Evolutionary conservation across 495 filamentous ascomycete species (phyloP), one percentile per base, ranked within the genome.

Genomic region (Astrothelium subdiscretum): DNA sequence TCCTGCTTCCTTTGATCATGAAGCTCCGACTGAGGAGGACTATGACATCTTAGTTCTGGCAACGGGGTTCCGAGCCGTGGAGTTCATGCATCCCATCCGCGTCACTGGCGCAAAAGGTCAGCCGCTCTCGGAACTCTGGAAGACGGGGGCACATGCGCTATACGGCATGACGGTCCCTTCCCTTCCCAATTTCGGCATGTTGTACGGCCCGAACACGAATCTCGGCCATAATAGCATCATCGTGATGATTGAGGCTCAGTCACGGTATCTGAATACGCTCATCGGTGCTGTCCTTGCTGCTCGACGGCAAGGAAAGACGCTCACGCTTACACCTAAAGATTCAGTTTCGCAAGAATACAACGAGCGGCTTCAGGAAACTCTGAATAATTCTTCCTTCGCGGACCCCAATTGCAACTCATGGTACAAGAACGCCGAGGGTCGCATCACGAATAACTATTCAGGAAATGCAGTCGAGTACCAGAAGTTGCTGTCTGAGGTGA

Each of bases 191-290:
- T 85, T 84, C 63, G 76, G 75, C 31, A 82, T 85, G 75, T 73
- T 83, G 22, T 82, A 82, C 65, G 80, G 80, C 1, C 81, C 81
- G 2, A 83, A 83, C 57, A 84, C 80, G 3, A 84, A 82, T 44
- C 74, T 85, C 8, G 70, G 20, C 0, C 80, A 83, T 64, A 82
- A 79, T 58, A 77, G 75, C 57, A 81, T 85, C 57, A 79, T 83
- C 38, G 71, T 84, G 31, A 84, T 83, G 80, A 84, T 84, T 62
- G 83, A 86, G 66, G 77, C 80, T 0, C 80, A 85, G 65, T 75
- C 75, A 6, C 70, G 75, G 2, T 85, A 83, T 63, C 70, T 84
- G 62, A 79, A 77, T 61, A 69, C 70, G 0, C 63, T 84, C 42
- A 71, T 83, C 32, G 43, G 69, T 74, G 27, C 68, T 70, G 51